A percentile compares a stretch with the other conserved stretches of the same genome.
Conservation (phyloP, 306 rosid genomes). For the Casuarina cunninghamiana region DNA sequence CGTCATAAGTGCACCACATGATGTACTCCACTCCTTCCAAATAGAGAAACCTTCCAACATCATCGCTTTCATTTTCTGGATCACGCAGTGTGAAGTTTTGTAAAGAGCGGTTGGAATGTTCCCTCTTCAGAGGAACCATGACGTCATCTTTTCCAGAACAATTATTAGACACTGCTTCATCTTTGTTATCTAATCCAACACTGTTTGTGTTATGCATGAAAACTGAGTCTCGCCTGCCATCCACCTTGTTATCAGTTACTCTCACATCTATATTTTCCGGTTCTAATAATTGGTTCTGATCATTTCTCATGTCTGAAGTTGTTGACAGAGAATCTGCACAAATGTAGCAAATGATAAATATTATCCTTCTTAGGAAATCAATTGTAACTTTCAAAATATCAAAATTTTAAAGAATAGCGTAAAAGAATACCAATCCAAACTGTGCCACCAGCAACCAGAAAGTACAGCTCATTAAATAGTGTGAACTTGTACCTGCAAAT, state of each 20-base stretch:
- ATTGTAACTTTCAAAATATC: not conserved
- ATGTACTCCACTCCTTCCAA: constrained; percentile 96
- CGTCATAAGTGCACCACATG: constrained; percentile 99
- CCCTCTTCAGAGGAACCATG: constrained; percentile 30
- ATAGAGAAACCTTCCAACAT: constrained; percentile 93
- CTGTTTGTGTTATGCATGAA: constrained; percentile 31
- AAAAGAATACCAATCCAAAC: constrained; percentile 89
- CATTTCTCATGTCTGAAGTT: constrained; percentile 36
- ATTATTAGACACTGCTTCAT: constrained; percentile 31
- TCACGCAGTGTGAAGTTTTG: constrained; percentile 28
- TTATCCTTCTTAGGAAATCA: not conserved
- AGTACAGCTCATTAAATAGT: constrained; percentile 94
- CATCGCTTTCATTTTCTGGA: constrained; percentile 48
- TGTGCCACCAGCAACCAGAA: constrained; percentile 98
- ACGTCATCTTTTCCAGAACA: constrained; percentile 32
- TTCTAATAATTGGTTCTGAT: constrained; percentile 39
- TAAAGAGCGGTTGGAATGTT: constrained; percentile 16
- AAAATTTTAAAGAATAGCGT: constrained; percentile 9
- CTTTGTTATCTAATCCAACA: constrained; percentile 27
- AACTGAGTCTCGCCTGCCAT: constrained; percentile 40
- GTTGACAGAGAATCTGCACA: constrained; percentile 59
- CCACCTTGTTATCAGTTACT: constrained; percentile 49
- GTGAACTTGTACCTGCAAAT: constrained; percentile 93
- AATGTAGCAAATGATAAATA: constrained; percentile 26
- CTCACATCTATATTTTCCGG: constrained; percentile 37